Evolutionary conservation across 2,329 filamentous ascomycete species (phyloP).

Genomic region (Verticillium tricorpus): DNA sequence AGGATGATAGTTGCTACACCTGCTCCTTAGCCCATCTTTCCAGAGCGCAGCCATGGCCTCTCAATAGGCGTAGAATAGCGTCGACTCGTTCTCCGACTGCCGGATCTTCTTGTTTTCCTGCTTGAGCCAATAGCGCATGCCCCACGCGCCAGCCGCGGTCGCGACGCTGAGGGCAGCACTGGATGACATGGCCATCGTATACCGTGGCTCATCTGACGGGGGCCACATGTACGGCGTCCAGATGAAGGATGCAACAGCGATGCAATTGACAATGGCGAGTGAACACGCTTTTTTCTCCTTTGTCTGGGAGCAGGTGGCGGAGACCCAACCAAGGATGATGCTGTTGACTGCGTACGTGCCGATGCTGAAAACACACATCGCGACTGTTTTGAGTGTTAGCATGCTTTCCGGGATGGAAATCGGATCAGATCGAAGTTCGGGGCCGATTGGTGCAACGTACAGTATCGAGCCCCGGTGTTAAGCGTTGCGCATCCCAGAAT

Average conservation of each 20-base stretch:
- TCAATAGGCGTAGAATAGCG: constrained; percentile 17
- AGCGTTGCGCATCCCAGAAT: constrained; percentile 22
- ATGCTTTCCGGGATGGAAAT: neutral
- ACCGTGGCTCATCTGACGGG: constrained; percentile 18
- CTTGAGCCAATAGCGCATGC: constrained; percentile 13
- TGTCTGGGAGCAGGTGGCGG: constrained; percentile 29
- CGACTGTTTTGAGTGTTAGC: constrained; percentile 4
- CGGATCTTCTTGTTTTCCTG: constrained; percentile 18
- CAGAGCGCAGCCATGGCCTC: too few relatives aligned
- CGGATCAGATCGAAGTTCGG: too few relatives aligned
- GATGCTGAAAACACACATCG: constrained; percentile 22
- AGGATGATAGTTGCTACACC: too few relatives aligned
- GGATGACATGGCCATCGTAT: constrained; percentile 20
- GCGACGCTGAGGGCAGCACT: constrained; percentile 16
- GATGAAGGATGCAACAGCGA: constrained; percentile 13
- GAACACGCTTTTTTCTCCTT: constrained; percentile 33
- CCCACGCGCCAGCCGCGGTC: constrained; percentile 12
- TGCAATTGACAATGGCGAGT: constrained; percentile 24
- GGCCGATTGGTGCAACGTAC: neutral
- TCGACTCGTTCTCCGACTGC: constrained; percentile 12
- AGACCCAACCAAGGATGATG: constrained; percentile 32
- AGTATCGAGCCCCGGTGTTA: constrained; percentile 19
- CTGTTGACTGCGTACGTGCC: constrained; percentile 27
- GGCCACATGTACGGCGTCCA: constrained; percentile 31
- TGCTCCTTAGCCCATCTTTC: too few relatives aligned